These are phyloP conservation scores for Paratinospora sagittata DNA, from an alignment of 164 flowering plant genomes.

Conservation along the genomic window DNA sequence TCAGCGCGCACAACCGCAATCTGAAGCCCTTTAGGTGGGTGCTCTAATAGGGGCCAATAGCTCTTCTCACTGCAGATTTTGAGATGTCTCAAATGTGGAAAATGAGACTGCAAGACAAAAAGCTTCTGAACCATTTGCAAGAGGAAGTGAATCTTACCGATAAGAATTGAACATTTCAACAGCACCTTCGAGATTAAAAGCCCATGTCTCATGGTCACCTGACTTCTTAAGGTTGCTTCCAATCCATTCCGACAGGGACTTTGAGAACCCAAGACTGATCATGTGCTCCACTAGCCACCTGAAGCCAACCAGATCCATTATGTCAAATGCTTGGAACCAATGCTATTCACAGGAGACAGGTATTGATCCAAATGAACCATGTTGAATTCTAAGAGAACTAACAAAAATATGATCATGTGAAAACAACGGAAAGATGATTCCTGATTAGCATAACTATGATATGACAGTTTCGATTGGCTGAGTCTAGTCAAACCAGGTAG, in stretches of 20 bases:
- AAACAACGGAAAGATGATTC: no score
- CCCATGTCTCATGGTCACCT: constrained; percentile 66
- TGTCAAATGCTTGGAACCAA: neutral
- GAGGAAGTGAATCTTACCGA: constrained; percentile 34
- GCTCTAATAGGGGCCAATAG: constrained; percentile 81
- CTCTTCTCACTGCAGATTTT: constrained; percentile 51
- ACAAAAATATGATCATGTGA: no score
- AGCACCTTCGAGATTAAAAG: constrained; percentile 82
- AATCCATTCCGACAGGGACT: constrained; percentile 74
- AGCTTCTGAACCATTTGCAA: neutral
- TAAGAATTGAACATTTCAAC: constrained; percentile 85
- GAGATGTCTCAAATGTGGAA: neutral
- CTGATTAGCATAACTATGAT: no score
- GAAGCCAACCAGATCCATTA: constrained; percentile 3
- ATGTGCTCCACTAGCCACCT: constrained; percentile 96
- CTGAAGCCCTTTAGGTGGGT: constrained; percentile 68
- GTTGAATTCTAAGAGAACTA: no score
- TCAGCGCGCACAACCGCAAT: constrained; percentile 74
- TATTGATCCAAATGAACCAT: no score
- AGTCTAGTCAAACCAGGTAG: no score
- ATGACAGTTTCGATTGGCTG: no score
- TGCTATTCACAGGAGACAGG: no score
- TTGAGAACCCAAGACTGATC: constrained; percentile 79
- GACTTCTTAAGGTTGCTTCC: constrained; percentile 81
- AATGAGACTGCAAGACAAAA: neutral